These are phyloP conservation scores for Aurantiochytrium sp. DNA, from an alignment of 108 stramenopile species.

Conservation along the genomic window DNA sequence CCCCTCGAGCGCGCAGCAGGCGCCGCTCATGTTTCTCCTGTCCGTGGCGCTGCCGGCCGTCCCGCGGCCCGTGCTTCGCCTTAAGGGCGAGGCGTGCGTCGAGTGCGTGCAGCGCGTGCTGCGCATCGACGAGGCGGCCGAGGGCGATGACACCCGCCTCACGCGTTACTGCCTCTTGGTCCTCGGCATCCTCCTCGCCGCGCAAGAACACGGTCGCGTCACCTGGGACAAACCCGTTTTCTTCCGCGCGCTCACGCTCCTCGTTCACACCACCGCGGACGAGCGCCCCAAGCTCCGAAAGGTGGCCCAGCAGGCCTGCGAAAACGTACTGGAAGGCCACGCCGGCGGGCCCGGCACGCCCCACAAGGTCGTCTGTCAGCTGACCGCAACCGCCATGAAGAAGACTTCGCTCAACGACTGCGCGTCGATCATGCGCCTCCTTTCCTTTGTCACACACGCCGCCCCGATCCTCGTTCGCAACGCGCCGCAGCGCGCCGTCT, in stretches of 20 bases:
- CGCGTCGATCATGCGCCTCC: neutral
- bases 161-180: neutral
- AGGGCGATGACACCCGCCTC: neutral
- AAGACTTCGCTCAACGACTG: neutral
- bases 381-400: neutral
- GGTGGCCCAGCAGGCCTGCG: neutral
- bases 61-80: neutral
- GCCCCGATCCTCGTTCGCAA: neutral
- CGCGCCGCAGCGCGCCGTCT: neutral
- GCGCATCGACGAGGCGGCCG: neutral
- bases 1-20: neutral
- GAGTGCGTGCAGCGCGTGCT: neutral
- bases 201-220: neutral
- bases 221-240: neutral
- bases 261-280: neutral
- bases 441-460: neutral
- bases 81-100: neutral
- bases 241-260: neutral
- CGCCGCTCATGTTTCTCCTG: neutral
- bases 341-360: neutral
- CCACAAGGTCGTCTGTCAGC: neutral
- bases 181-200: neutral
- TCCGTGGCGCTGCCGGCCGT: neutral
- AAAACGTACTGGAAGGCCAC: neutral
- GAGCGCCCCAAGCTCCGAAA: neutral